phyloP scores from a whole-genome alignment of 2,329 filamentous ascomycete genomes.

The Fusarium drepaniforme region DNA sequence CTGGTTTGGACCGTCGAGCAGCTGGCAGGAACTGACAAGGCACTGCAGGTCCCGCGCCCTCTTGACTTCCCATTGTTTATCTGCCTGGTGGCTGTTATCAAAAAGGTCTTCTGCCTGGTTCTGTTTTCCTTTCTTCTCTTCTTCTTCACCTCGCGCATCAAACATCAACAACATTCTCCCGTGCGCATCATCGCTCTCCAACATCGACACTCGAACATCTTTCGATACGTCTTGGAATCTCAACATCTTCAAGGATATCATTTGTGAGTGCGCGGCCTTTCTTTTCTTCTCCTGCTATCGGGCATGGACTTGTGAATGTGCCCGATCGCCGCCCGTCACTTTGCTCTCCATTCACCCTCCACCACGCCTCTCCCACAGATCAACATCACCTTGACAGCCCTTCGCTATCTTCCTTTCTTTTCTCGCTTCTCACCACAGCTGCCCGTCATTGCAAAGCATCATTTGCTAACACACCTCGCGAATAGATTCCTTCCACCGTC shows the following conservation, averaged over 20 bases:
- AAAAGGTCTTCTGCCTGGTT: slow-evolving; percentile 17
- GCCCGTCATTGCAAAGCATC: not conserved
- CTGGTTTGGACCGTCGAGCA: slow-evolving; percentile 9
- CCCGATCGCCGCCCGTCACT: not conserved
- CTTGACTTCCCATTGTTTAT: slow-evolving; percentile 24
- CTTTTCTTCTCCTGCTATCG: not conserved
- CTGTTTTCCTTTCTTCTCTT: slow-evolving; percentile 5
- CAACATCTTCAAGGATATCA: slow-evolving; percentile 20
- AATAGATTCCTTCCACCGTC: slow-evolving; percentile 26
- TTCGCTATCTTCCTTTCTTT: not conserved
- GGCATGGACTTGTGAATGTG: not conserved
- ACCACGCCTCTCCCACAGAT: not conserved
- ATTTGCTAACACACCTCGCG: slow-evolving; percentile 7
- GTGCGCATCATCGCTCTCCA: slow-evolving; percentile 8
- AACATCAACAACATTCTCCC: slow-evolving; percentile 18
- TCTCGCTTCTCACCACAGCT: too few relatives aligned
- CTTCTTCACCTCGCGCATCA: slow-evolving; percentile 13
- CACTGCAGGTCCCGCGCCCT: slow-evolving; percentile 4
- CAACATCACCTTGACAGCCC: not conserved
- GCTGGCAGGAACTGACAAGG: slow-evolving; percentile 17
- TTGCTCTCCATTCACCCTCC: not conserved
- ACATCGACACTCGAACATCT: slow-evolving; percentile 18
- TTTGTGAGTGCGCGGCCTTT: not conserved
- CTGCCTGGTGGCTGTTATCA: slow-evolving; percentile 5
- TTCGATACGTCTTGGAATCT: slow-evolving; percentile 3